Base-by-base conservation (phyloP, 805 yeast genomes). In the Schizosaccharomyces pombe region DNA sequence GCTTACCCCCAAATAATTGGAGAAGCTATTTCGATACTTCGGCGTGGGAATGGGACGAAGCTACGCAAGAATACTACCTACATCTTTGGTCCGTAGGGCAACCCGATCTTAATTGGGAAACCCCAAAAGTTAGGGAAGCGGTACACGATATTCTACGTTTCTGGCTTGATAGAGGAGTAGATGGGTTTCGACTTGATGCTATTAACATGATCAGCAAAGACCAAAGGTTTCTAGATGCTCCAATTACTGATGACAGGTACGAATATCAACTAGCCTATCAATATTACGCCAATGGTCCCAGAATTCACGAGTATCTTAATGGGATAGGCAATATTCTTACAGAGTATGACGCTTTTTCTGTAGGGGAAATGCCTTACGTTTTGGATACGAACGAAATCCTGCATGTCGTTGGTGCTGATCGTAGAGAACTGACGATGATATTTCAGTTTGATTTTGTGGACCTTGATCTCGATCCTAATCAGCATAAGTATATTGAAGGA, bases 101-200 rank as follows among this genome's bases (percentile, higher is more conserved):
- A 64, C 80, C 80, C 14, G 81, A 77, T 60, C 67, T 77, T 60
- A 77, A 76, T 65, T 77, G 80, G 82, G 80, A 76, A 59, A 75
- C 70, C 60, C 58, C 69, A 55, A 72, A 64, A 60, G 64, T 62
- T 33, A 57, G 68, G n/a, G 58, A 57, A 11, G 68, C 68, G 39
- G 57, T 76, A 55, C 28, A 30, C 16, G 66, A 73, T 40, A 77
- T 78, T 9, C 63, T 75, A 58, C 65, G 65, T 39, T 76, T 69
- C 63, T 77, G 81, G 80, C 71, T 71, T 55, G 70, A 73, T 52
- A 70, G 71, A 58, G 80, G 80, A 31, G 70, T 74, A 31, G 78
- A 75, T 61, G 80, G 80, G 2, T 76, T 76, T 67, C 68, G 80
- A 65, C 74, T 76, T 55, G 80, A 76, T 61, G 70, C 75, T 31